These are phyloP conservation scores for Colletotrichum cereale DNA, from an alignment of 2,329 filamentous ascomycete genomes.

Conservation along the genomic window DNA sequence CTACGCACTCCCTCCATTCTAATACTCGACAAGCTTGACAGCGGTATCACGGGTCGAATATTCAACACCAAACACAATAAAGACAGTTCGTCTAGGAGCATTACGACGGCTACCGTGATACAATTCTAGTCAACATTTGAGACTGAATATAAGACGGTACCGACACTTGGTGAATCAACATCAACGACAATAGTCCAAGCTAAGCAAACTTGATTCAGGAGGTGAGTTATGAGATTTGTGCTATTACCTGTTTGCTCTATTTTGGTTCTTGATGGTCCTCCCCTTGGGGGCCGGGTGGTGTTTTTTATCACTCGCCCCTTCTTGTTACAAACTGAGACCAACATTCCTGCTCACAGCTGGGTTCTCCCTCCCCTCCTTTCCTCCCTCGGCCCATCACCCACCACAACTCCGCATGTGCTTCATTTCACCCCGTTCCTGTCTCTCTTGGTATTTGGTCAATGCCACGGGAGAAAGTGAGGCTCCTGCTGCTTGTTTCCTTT, in stretches of 20 bases:
- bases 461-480: not conserved
- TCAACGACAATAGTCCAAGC: slow-evolving; percentile 6
- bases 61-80: not conserved
- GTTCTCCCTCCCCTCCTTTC: slow-evolving; percentile 16
- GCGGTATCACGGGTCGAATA: not conserved
- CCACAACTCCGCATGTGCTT: not conserved
- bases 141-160: not conserved
- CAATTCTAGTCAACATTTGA: not conserved
- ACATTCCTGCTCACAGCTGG: not conserved
- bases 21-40: not conserved
- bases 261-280: not conserved
- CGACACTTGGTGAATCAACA: not conserved
- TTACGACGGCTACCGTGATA: not conserved
- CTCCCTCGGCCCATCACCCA: slow-evolving; percentile 12
- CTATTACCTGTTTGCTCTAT: not conserved
- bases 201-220: not conserved
- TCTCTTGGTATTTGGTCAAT: slow-evolving; percentile 39
- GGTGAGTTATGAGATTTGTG: slow-evolving; percentile 4
- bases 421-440: slow-evolving; percentile 41
- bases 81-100: not conserved
- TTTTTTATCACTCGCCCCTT: slow-evolving; percentile 3
- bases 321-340: slow-evolving; percentile 11
- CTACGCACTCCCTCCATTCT: not conserved
- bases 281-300: too few species aligned
- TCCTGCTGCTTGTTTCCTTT: not conserved